Evolutionary conservation across 2,329 filamentous ascomycete genomes (phyloP), one percentile per base, ranked within the genome.

Genomic region (Bimuria novae-zelandiae): DNA sequence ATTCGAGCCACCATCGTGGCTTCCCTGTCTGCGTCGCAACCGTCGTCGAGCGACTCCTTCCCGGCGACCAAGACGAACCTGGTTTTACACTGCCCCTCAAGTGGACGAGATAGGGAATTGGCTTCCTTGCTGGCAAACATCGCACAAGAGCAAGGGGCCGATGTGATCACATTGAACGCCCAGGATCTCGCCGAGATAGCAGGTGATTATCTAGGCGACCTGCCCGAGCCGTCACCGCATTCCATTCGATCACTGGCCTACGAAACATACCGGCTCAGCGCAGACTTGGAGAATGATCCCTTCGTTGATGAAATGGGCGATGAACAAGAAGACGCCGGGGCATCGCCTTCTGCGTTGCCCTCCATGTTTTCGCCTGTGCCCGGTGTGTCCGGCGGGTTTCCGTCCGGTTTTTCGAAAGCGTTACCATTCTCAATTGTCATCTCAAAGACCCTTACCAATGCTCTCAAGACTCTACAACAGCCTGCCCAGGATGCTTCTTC

Each of bases 151-250:
- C 75, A 89, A 5, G 76, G 76, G 6, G 87, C 89, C 3, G 85
- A 93, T 59, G 66, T 93, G 3, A 75, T 94, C 27, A 81, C 83
- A 17, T 68, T 95, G 10, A 83, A 87, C 64, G 84, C 89, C 1
- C 82, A 86, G 56, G 87, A 89, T 64, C 75, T 95, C 48, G 88
- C 88, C 3, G 80, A 87, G 44, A 76, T 94, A 22, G 80, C 87
- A 0, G 88, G 87, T 2, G 80, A 84, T 37, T 90, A 92, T 62
- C 73, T 92, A 8, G 88, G 87, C 4, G 85, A 89, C 63, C 79
- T 81, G 55, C 55, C 76, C n/a, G 76, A 59, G 75, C 82, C 40
- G 78, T 84, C 32, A 79, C 67, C 73, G 11, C 63, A 72, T 27
- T 65, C 76, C 48, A 61, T 81, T 60, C 67, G 78, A 55, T 68